Evolutionary conservation across 2,329 filamentous ascomycete species (phyloP).

Genomic region (Cladosporium cucumerinum): DNA sequence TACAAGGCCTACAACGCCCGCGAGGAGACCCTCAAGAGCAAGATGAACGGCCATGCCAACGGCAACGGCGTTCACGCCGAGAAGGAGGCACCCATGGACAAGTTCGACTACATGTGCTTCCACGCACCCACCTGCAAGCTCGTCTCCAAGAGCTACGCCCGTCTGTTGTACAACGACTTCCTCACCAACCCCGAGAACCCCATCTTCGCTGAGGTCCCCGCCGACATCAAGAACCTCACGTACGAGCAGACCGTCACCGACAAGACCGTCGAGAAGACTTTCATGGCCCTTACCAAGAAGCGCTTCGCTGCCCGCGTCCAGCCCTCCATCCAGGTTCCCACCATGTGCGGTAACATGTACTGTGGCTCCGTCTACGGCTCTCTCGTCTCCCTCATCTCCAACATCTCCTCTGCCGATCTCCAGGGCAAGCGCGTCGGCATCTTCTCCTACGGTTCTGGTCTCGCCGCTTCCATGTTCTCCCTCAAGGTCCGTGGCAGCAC

Average conservation of each 20-base stretch:
- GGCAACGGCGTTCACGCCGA: conserved; percentile 38
- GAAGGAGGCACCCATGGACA: conserved; percentile 47
- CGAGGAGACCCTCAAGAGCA: conserved; percentile 45
- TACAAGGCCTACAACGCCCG: conserved; percentile 53
- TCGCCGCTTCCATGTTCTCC: conserved; percentile 51
- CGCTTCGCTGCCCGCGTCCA: conserved; percentile 49
- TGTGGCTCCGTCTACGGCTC: conserved; percentile 51
- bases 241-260: conserved; percentile 49
- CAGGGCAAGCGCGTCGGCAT: conserved; percentile 51
- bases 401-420: conserved; percentile 44
- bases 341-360: conserved; percentile 57
- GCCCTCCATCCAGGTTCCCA: conserved; percentile 49
- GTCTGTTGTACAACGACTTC: conserved; percentile 53
- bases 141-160: conserved; percentile 53
- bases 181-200: conserved; percentile 45
- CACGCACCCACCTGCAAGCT: conserved; percentile 55
- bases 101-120: conserved; percentile 56
- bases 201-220: conserved; percentile 49
- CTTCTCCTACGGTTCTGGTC: conserved; percentile 53
- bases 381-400: conserved; percentile 47
- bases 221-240: conserved; percentile 46
- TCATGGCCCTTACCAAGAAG: conserved; percentile 52
- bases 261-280: conserved; percentile 53
- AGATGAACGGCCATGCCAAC: conserved; percentile 39
- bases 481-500: conserved; percentile 47